A percentile compares a stretch with the other conserved stretches of the same genome.
These are phyloP conservation scores for Aspergillus sp. DNA, from an alignment of 2,329 filamentous ascomycete species.

Conservation along the genomic window DNA sequence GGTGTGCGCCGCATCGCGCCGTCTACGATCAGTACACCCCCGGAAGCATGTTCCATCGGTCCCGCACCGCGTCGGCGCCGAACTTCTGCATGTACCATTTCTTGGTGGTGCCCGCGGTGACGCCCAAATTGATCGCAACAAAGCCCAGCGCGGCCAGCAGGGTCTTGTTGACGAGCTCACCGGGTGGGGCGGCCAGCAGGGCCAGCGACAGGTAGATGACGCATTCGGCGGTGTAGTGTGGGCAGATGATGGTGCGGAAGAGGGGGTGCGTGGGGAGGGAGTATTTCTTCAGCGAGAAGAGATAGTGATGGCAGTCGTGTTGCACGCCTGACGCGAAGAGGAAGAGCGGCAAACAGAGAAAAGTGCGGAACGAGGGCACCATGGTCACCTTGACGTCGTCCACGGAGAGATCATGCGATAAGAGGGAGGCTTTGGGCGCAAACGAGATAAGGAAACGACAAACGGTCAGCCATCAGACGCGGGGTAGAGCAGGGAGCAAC, in stretches of 20 bases:
- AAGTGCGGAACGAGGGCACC: slow-evolving; percentile 49
- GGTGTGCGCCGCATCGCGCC: background rate
- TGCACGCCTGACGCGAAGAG: slow-evolving; percentile 69
- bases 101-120: slow-evolving; percentile 75
- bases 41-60: slow-evolving; percentile 75
- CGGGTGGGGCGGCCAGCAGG: slow-evolving; percentile 67
- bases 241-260: slow-evolving; percentile 73
- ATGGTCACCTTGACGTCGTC: slow-evolving; percentile 37
- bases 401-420: slow-evolving; percentile 30
- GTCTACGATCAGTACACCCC: slow-evolving; percentile 28
- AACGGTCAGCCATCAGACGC: background rate
- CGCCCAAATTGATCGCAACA: slow-evolving; percentile 73
- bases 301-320: slow-evolving; percentile 67
- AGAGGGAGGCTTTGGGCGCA: slow-evolving; percentile 26
- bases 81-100: slow-evolving; percentile 78
- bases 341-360: slow-evolving; percentile 62
- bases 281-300: slow-evolving; percentile 75
- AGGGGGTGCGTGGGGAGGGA: slow-evolving; percentile 70
- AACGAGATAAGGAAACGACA: background rate
- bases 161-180: slow-evolving; percentile 67
- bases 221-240: slow-evolving; percentile 90
- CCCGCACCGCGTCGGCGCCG: slow-evolving; percentile 60
- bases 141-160: slow-evolving; percentile 69
- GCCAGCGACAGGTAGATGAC: slow-evolving; percentile 78
- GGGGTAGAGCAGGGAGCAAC: background rate